These are phyloP conservation scores for Magnaporthales sp. DNA, from an alignment of 2,329 filamentous ascomycete species.

Conservation along the genomic window DNA sequence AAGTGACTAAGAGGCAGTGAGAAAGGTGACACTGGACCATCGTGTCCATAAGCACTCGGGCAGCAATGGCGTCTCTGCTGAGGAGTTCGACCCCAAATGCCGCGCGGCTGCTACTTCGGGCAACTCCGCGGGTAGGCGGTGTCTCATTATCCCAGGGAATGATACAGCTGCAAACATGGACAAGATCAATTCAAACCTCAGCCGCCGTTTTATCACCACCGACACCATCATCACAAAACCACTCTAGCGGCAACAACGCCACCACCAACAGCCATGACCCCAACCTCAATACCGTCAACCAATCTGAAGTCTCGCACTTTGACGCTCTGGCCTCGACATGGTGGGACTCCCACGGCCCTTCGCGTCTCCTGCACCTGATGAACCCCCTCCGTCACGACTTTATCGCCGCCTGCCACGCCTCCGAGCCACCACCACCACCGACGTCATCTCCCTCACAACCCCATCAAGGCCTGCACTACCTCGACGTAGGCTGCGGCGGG, in stretches of 20 bases:
- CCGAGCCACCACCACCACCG: constrained; percentile 30
- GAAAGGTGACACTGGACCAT: neutral
- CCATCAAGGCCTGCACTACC: constrained; percentile 50
- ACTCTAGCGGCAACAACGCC: neutral
- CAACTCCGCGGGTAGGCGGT: neutral
- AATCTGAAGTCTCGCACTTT: constrained; percentile 89
- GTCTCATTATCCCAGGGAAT: neutral
- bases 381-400: constrained; percentile 95
- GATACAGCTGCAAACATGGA: neutral
- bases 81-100: neutral
- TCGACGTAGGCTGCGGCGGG: constrained; percentile 92
- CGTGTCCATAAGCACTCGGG: neutral
- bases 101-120: constrained; percentile 1
- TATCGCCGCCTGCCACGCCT: constrained; percentile 62
- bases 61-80: neutral
- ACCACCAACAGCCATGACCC: neutral
- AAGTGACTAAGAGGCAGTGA: too few relatives aligned
- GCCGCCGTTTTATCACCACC: neutral
- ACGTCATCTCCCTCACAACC: constrained; percentile 13
- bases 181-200: neutral
- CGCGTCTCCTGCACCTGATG: constrained; percentile 91
- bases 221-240: neutral
- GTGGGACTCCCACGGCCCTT: constrained; percentile 95
- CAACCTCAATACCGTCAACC: constrained; percentile 57
- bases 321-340: constrained; percentile 84